Percentiles rank a stretch among this genome's conserved stretches.
These are phyloP conservation scores for Mentha longifolia DNA, from an alignment of 257 asterid species.

Conservation along the genomic window DNA sequence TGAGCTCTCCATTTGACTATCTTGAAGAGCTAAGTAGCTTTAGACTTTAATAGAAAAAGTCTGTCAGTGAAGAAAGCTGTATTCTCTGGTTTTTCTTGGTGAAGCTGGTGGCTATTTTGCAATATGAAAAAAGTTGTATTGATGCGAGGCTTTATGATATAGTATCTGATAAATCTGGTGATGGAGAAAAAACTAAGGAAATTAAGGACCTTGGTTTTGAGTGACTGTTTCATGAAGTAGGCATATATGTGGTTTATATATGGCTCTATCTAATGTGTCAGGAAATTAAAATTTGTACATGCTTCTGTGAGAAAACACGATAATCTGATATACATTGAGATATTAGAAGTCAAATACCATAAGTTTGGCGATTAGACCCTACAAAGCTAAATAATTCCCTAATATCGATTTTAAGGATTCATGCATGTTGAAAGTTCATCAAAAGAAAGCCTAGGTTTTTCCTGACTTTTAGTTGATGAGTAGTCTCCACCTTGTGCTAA, in stretches of 20 bases:
- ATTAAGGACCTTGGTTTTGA: too few species aligned
- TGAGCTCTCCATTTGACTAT: not conserved
- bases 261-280: too few species aligned
- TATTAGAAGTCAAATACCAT: too few species aligned
- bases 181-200: not conserved
- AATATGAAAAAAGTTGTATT: not conserved
- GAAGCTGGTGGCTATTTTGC: constrained; percentile 7
- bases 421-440: not conserved
- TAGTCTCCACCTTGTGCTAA: not conserved
- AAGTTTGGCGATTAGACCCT: too few species aligned
- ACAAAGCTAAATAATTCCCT: not conserved
- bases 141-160: not conserved
- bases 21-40: not conserved
- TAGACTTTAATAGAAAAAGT: not conserved
- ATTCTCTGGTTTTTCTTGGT: not conserved
- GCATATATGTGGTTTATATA: too few species aligned
- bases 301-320: too few species aligned
- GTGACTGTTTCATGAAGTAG: too few species aligned
- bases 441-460: not conserved
- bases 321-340: too few species aligned
- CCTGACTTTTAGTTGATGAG: not conserved
- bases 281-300: too few species aligned
- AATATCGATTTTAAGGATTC: not conserved
- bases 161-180: not conserved
- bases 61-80: not conserved